Evolutionary conservation across 441 rosid species (phyloP).

Genomic region (Pelargonium cotyledonis): DNA sequence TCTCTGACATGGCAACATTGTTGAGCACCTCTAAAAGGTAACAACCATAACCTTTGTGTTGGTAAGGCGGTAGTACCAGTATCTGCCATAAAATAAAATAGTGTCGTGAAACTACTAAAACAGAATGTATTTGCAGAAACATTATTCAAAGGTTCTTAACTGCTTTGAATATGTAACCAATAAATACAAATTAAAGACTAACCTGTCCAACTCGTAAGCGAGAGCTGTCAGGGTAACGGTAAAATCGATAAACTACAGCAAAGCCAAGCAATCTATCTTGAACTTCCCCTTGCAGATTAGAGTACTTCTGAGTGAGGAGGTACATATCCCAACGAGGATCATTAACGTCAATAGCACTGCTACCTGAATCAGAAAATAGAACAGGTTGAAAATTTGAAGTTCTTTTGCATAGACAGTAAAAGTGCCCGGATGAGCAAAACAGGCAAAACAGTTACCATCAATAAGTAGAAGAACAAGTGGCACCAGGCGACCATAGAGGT

Average conservation of each 20-base stretch:
- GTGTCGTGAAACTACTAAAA: conserved; percentile 12
- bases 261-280: conserved; percentile 59
- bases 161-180: neutral
- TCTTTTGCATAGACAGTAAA: neutral
- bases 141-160: neutral
- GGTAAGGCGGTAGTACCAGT: conserved; percentile 80
- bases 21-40: conserved; percentile 61
- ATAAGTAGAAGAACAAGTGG: conserved; percentile 92
- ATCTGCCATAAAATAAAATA: conserved; percentile 41
- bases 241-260: conserved; percentile 68
- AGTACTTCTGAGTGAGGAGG: conserved; percentile 52
- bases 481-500: conserved; percentile 71
- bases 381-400: conserved; percentile 1
- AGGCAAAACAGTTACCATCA: conserved; percentile 49
- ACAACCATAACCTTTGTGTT: conserved; percentile 67
- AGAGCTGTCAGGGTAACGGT: conserved; percentile 71
- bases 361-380: conserved; percentile 44
- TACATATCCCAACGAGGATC: conserved; percentile 91
- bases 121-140: neutral
- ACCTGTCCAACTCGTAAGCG: conserved; percentile 93
- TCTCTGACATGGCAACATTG: conserved; percentile 66
- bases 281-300: conserved; percentile 35
- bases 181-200: conserved; percentile 6
- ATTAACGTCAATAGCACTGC: conserved; percentile 87
- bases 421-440: neutral